These are phyloP conservation scores for Basidiobolus meristosporus DNA, from an alignment of 371 early-diverging fungal species.

Conservation along the genomic window DNA sequence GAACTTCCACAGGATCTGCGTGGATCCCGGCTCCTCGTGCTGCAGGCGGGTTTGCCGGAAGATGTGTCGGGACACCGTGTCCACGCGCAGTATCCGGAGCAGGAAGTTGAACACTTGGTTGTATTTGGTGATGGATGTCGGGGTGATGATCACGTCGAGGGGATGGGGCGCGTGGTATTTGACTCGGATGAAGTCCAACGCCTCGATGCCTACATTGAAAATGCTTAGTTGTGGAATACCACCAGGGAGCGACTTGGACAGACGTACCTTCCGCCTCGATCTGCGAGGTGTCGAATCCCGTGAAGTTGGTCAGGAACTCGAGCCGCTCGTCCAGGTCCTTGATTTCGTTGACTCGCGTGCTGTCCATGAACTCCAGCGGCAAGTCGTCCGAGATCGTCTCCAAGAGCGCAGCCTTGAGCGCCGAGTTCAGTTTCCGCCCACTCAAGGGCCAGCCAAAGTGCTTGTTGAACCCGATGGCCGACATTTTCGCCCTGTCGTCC, in stretches of 20 bases:
- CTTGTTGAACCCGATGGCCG: constrained; percentile 3
- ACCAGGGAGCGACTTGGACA: too few species aligned
- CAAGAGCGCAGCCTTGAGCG: constrained; percentile 12
- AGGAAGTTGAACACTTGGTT: constrained; percentile 20
- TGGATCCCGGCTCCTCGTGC: not conserved
- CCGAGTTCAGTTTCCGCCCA: constrained; percentile 9
- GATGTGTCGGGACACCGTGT: constrained; percentile 9
- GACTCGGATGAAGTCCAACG: constrained; percentile 18
- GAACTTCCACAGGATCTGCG: constrained; percentile 2
- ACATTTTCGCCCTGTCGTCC: not conserved
- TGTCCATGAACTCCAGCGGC: too few species aligned
- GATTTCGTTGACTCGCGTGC: too few species aligned
- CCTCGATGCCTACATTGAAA: constrained; percentile 7
- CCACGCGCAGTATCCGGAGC: constrained; percentile 12
- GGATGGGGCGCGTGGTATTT: constrained; percentile 17
- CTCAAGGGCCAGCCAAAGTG: constrained; percentile 14
- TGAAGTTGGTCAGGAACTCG: too few species aligned
- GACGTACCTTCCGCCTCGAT: too few species aligned
- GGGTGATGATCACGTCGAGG: constrained; percentile 16
- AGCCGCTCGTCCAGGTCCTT: too few species aligned
- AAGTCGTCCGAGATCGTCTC: constrained; percentile 6
- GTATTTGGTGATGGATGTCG: constrained; percentile 13
- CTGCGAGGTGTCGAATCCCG: too few species aligned
- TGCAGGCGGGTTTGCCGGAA: constrained; percentile 3
- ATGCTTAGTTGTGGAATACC: too few species aligned